Evolutionary conservation across 2,329 filamentous ascomycete species (phyloP).

Genomic region (Fonsecaea pedrosoi): DNA sequence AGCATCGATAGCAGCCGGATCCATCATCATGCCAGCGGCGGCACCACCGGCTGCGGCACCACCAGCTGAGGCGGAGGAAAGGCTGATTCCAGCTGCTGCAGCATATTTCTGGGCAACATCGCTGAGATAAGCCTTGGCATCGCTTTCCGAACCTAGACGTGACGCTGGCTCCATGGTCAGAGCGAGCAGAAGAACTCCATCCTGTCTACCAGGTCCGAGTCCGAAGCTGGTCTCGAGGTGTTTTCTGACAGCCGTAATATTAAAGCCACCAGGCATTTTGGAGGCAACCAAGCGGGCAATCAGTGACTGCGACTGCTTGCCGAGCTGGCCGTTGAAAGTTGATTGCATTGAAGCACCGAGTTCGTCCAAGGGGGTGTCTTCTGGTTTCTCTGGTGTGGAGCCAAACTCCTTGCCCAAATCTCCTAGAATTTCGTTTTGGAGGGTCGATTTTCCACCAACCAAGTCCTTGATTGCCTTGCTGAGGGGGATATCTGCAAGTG

Average conservation of each 20-base stretch:
- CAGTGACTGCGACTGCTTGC: constrained; percentile 92
- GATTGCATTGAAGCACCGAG: constrained; percentile 93
- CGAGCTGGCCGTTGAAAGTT: constrained; percentile 98
- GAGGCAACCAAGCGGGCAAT: constrained; percentile 95
- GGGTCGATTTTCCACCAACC: constrained; percentile 96
- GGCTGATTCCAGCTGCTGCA: constrained; percentile 77
- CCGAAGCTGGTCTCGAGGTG: constrained; percentile 96
- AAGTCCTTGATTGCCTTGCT: constrained; percentile 98
- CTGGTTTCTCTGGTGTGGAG: constrained; percentile 95
- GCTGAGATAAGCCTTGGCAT: constrained; percentile 92
- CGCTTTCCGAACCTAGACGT: constrained; percentile 84
- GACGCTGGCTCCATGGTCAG: constrained; percentile 91
- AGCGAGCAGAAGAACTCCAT: constrained; percentile 84
- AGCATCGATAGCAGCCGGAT: constrained; percentile 93
- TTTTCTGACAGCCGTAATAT: constrained; percentile 94
- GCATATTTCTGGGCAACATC: constrained; percentile 90
- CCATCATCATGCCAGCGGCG: constrained; percentile 96
- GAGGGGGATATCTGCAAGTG: constrained; percentile 82
- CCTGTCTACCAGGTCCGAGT: constrained; percentile 82
- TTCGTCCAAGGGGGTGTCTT: constrained; percentile 96
- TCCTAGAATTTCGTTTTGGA: constrained; percentile 98
- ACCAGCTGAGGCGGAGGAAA: constrained; percentile 74
- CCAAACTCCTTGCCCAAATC: constrained; percentile 98
- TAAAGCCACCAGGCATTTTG: constrained; percentile 99
- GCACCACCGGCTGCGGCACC: constrained; percentile 73